Evolutionary conservation across 345 rosid species (phyloP).

Genomic region (Euphorbia lathyris): DNA sequence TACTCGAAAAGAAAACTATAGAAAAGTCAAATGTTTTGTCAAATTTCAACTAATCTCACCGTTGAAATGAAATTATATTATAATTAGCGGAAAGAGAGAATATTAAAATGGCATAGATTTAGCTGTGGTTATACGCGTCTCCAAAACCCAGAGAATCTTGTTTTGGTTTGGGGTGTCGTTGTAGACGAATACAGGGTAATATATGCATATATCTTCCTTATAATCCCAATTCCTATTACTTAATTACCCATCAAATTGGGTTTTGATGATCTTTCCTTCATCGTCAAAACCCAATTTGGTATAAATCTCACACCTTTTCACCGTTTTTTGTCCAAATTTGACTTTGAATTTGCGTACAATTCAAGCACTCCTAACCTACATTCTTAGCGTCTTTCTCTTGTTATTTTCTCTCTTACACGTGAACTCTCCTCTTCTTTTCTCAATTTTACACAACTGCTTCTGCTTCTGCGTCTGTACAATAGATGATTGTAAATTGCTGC

Average conservation of each 20-base stretch:
- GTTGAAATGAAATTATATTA: no score
- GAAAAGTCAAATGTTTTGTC: no score
- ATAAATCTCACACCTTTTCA: neutral
- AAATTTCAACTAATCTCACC: no score
- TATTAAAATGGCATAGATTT: no score
- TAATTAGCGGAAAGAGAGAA: no score
- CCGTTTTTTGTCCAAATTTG: slow-evolving; percentile 23
- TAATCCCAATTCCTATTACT: neutral
- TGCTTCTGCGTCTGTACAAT: slow-evolving; percentile 16
- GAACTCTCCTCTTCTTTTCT: slow-evolving; percentile 14
- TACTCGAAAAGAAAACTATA: no score
- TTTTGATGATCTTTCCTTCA: slow-evolving; percentile 26
- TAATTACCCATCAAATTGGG: slow-evolving; percentile 16
- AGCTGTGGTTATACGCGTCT: neutral
- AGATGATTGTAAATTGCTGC: slow-evolving; percentile 11
- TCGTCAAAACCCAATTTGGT: slow-evolving; percentile 25
- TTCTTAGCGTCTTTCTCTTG: slow-evolving; percentile 22
- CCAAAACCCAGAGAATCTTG: neutral
- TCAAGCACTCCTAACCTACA: slow-evolving; percentile 29
- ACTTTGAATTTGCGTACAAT: slow-evolving; percentile 45
- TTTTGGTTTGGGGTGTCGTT: slow-evolving; percentile 6
- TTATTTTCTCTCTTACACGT: slow-evolving; percentile 13
- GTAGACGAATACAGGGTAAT: neutral
- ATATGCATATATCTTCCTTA: neutral
- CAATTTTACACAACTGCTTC: slow-evolving; percentile 20